Evolutionary conservation across 2,329 filamentous ascomycete genomes (phyloP), one percentile per base, ranked within the genome.

Genomic region (Pseudopyricularia javanii): DNA sequence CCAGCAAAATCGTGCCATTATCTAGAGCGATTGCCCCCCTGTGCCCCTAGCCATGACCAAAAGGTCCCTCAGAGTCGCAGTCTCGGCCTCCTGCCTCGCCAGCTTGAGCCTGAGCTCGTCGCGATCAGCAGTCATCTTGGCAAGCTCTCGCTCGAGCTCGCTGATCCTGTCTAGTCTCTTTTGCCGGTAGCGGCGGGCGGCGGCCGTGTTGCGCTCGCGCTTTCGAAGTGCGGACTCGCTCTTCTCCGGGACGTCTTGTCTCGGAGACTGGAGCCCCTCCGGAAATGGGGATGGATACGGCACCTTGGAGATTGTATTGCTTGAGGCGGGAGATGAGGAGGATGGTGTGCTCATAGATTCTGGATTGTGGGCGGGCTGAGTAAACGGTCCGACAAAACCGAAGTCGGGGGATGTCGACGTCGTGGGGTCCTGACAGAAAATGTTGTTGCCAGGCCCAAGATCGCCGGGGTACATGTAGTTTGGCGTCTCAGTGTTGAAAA

Each of bases 181-280:
- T 61, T 84, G 79, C 17, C 81, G 76, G 64, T 82, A 84, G 50
- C 78, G 75, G 45, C 78, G 74, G 35, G 81, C 81, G 7, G 81
- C 81, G 52, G 82, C 69, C 32, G 78, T 83, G 66, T 85, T 84
- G 56, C 76, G 75, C 56, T 75, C 73, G 20, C 81, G 77, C 64
- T 82, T 83, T 51, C 48, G 48, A 9, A 50, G 3, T 8, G 24
- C 26, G 22, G 48, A 50, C 9, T 35, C 20, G 9, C 11, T 15
- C 17, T 50, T 22, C 17, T 34, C 14, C 15, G 30, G 17, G 3
- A 4, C 28, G 17, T 7, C 32, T 26, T 35, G 30, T 7, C 24
- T 14, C 9, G 40, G 40, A 26, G 32, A 26, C 9, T 15, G 15
- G 6, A 9, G 17, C 32, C 22, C 30, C 7, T 26, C 28, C 22